These are phyloP conservation scores for Tylopilus balloui DNA, from an alignment of 768 basidiomycete genomes.

Conservation along the genomic window DNA sequence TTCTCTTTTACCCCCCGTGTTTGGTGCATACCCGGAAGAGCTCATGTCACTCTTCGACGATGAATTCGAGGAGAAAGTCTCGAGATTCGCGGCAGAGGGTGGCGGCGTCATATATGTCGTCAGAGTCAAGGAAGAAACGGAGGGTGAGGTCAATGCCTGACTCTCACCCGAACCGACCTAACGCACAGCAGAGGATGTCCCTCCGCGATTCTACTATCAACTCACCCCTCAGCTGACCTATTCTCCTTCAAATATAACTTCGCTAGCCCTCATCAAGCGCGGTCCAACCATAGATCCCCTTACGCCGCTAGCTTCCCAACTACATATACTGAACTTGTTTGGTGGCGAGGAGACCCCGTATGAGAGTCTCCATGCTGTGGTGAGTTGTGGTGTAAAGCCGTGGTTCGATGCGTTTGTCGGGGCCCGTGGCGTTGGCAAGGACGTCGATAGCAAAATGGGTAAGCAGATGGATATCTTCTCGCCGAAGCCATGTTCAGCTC, in stretches of 20 bases:
- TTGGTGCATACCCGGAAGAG: constrained; percentile 67
- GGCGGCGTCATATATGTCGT: constrained; percentile 80
- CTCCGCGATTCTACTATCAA: constrained; percentile 59
- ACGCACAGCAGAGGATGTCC: constrained; percentile 52
- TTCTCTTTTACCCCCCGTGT: constrained; percentile 70
- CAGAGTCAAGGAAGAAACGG: constrained; percentile 68
- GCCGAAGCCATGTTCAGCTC: background rate
- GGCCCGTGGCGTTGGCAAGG: constrained; percentile 69
- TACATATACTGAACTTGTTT: constrained; percentile 91
- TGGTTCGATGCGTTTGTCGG: constrained; percentile 99
- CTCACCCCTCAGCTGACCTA: constrained; percentile 74
- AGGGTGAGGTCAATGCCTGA: constrained; percentile 46
- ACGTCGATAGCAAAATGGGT: constrained; percentile 81
- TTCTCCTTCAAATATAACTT: constrained; percentile 73
- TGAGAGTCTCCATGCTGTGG: constrained; percentile 91
- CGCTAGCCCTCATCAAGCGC: constrained; percentile 94
- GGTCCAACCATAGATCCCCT: constrained; percentile 74
- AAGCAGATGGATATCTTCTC: constrained; percentile 21
- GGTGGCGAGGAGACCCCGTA: constrained; percentile 88
- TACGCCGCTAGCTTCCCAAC: constrained; percentile 75
- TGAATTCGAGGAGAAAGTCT: constrained; percentile 70
- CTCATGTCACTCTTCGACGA: constrained; percentile 67
- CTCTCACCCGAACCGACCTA: constrained; percentile 3
- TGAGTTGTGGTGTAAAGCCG: constrained; percentile 93
- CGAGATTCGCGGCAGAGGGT: constrained; percentile 70